These are phyloP conservation scores for Cunninghamia lanceolata DNA, from an alignment of 75 land plant species.

Conservation along the genomic window DNA sequence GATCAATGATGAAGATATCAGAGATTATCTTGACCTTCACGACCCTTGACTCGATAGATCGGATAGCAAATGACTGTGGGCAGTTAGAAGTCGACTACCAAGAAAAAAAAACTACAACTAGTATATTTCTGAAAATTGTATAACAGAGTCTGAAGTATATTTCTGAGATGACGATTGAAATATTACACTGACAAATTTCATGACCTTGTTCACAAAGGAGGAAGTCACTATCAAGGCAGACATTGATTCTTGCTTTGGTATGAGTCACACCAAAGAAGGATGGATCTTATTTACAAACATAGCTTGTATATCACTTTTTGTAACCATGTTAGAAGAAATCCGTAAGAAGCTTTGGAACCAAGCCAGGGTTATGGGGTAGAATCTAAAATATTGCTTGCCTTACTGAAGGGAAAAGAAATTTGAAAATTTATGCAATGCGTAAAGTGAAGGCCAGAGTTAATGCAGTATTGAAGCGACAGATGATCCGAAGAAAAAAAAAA, in stretches of 20 bases:
- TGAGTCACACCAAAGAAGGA: background rate
- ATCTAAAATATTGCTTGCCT: background rate
- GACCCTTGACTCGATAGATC: too few species aligned
- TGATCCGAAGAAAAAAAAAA: slow-evolving; percentile 72
- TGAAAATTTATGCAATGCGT: background rate
- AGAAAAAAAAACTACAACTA: too few species aligned
- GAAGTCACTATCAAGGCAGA: background rate
- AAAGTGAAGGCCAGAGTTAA: background rate
- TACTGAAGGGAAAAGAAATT: background rate
- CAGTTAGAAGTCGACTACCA: too few species aligned
- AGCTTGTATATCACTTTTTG: background rate
- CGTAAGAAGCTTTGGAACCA: background rate
- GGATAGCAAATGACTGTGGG: too few species aligned
- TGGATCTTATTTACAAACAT: background rate
- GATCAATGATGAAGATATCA: too few species aligned
- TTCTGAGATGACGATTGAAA: background rate
- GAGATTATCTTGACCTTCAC: too few species aligned
- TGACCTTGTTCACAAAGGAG: background rate
- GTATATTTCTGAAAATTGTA: background rate
- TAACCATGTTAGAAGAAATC: background rate
- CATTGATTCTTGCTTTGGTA: background rate
- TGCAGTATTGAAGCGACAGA: too few species aligned
- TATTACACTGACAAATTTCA: background rate
- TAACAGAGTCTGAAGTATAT: background rate
- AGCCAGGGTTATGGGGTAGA: background rate